These are phyloP conservation scores for Vairimorpha ceranae DNA, from an alignment of 371 early-diverging fungal genomes.

Conservation along the genomic window DNA sequence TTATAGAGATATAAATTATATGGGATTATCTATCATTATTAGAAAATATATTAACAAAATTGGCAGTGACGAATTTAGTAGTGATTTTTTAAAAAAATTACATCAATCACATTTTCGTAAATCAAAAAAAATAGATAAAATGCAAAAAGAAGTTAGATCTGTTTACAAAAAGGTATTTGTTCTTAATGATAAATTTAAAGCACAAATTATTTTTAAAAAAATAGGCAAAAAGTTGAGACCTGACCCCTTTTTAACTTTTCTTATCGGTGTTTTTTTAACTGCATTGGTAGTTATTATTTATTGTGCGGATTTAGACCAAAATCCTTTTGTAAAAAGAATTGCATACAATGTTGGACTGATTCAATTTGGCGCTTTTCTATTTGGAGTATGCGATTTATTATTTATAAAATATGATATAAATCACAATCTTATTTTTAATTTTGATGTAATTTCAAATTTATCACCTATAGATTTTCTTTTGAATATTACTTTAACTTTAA, in stretches of 20 bases:
- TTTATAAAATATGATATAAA: conserved; percentile 58
- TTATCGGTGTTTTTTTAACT: conserved; percentile 9
- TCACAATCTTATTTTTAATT: conserved; percentile 61
- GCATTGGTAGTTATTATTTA: background rate
- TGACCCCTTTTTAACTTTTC: conserved; percentile 6
- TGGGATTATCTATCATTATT: conserved; percentile 54
- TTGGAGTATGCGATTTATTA: conserved; percentile 53
- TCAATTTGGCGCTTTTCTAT: conserved; percentile 38
- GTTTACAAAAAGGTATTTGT: conserved; percentile 56
- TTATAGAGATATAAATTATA: conserved; percentile 58
- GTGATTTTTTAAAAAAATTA: conserved; percentile 21
- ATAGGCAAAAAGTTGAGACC: conserved; percentile 12
- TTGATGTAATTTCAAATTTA: conserved; percentile 48
- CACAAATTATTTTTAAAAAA: conserved; percentile 39
- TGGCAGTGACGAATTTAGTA: conserved; percentile 17
- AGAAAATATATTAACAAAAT: conserved; percentile 53
- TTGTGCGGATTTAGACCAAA: conserved; percentile 7
- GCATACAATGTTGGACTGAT: conserved; percentile 15
- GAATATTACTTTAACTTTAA: conserved; percentile 12
- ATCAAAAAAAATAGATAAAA: conserved; percentile 42
- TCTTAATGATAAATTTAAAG: conserved; percentile 46
- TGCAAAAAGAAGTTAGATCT: conserved; percentile 33
- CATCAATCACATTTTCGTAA: conserved; percentile 30
- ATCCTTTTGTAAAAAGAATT: background rate
- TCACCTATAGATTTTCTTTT: conserved; percentile 52